These are phyloP conservation scores for Pythium graminicola DNA, from an alignment of 352 stramenopile genomes.

Conservation along the genomic window DNA sequence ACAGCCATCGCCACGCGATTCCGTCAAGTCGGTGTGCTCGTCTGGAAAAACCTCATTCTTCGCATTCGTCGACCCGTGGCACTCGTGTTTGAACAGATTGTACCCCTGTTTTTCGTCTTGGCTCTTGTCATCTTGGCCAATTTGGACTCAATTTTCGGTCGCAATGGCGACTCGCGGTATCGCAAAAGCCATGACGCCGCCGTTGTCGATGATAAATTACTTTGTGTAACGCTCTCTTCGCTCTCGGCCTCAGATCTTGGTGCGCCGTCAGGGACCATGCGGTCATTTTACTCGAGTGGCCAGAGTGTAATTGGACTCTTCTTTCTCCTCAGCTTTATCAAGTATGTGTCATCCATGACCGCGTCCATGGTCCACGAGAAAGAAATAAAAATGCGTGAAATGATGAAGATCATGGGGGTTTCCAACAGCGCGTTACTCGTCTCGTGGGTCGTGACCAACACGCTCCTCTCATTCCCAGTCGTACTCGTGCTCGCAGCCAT, in stretches of 20 bases:
- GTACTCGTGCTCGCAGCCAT: slow-evolving; percentile 17
- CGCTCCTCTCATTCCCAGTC: slow-evolving; percentile 36
- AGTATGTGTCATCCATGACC: slow-evolving; percentile 61
- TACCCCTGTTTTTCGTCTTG: slow-evolving; percentile 33
- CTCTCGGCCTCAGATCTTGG: slow-evolving; percentile 19
- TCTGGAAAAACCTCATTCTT: slow-evolving; percentile 43
- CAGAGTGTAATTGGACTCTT: slow-evolving; percentile 39
- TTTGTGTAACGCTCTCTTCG: slow-evolving; percentile 20
- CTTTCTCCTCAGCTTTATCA: slow-evolving; percentile 36
- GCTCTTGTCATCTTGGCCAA: slow-evolving; percentile 33
- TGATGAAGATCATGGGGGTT: slow-evolving; percentile 84
- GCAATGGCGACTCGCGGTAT: neutral
- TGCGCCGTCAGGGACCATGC: slow-evolving; percentile 21
- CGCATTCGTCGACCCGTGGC: slow-evolving; percentile 22
- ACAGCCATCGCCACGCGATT: slow-evolving; percentile 8
- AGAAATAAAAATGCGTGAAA: slow-evolving; percentile 62
- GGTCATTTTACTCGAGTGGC: slow-evolving; percentile 37
- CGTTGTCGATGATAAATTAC: slow-evolving; percentile 19
- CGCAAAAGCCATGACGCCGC: neutral
- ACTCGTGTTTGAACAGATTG: slow-evolving; percentile 29
- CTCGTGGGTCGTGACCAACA: slow-evolving; percentile 56
- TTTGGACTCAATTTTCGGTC: slow-evolving; percentile 25
- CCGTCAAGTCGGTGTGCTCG: slow-evolving; percentile 27
- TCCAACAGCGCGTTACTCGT: slow-evolving; percentile 49
- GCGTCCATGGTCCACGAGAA: slow-evolving; percentile 78